Base-by-base conservation (phyloP, 495 filamentous ascomycete genomes). In the Neurospora hispaniola region DNA sequence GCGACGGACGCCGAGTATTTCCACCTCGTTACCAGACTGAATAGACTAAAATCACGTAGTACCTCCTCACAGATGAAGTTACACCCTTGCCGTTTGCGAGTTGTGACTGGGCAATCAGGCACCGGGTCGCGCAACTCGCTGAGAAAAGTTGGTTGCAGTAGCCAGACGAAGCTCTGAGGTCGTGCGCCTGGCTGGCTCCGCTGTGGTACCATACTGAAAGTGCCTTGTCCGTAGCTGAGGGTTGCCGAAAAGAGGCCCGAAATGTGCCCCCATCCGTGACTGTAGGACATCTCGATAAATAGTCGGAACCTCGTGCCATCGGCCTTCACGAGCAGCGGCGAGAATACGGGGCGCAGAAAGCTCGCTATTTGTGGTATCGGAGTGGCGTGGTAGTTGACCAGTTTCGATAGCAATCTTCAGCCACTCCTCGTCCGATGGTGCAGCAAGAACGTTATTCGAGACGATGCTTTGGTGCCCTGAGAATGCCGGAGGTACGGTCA, bases 391-490 rank as follows among this genome's bases (percentile, higher is more conserved):
- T 18, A 88, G 76, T 72, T 85, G 82, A 70, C 86, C 86, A 11
- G 83, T 81, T 70, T 95, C 93, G 42, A 90, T 88, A 66, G 90
- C 89, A 76, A 93, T 92, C 79, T 94, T 94, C 43, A 96, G 80
- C 90, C 91, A 96, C 80, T 93, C 91, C 80, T 96, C 43, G 43
- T 46, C 93, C 89, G 89, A 95, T 73, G 54, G 54, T 16, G 27
- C 12, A 31, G 14, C 23, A 14, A 66, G 54, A 12, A 66, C 7
- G 54, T 14, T 38, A 38, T 35, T 38, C 27, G 27, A 27, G 5
- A 35, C 54, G 27, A 35, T 31, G 14, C 14, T 66, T 66, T 66
- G 54, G 54, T 66, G 18, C 54, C 54, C 27, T 7, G 27, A 18
- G 14, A 35, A 66, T 35, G 54, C 43, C 18, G 43, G 11, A 12